Evolutionary conservation across 164 flowering plant genomes (phyloP).

Genomic region (Chimonanthus praecox): DNA sequence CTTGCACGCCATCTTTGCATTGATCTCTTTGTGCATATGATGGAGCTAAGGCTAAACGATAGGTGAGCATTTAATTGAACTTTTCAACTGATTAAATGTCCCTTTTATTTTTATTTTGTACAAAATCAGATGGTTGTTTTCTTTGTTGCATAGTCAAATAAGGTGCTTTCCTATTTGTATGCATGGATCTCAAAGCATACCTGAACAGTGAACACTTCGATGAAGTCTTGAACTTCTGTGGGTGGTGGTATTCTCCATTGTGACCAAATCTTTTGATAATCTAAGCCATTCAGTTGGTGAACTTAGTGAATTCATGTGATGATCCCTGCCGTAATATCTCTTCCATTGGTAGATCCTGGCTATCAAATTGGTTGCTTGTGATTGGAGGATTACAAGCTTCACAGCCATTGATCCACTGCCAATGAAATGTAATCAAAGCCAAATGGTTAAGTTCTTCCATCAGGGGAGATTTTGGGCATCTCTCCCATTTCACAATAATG

Average conservation of each 20-base stretch:
- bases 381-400: not conserved
- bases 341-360: not conserved
- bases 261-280: not conserved
- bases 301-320: not conserved
- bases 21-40: slow-evolving; percentile 97
- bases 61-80: slow-evolving; percentile 37
- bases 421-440: not conserved
- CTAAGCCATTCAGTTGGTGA: not conserved
- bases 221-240: not conserved
- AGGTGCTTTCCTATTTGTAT: not conserved
- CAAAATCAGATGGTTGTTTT: not conserved
- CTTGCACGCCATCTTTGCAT: slow-evolving; percentile 89
- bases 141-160: not conserved
- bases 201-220: not conserved
- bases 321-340: not conserved
- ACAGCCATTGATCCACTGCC: not conserved
- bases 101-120: not conserved
- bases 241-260: not conserved
- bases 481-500: not conserved
- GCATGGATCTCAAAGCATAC: not conserved
- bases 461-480: not conserved
- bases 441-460: not conserved
- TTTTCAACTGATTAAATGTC: not conserved
- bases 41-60: slow-evolving; percentile 81
- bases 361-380: not conserved